Percentiles rank a stretch among this genome's conserved stretches.
Conservation (phyloP, 1,284 basidiomycete species). For the Fistulina hepatica region DNA sequence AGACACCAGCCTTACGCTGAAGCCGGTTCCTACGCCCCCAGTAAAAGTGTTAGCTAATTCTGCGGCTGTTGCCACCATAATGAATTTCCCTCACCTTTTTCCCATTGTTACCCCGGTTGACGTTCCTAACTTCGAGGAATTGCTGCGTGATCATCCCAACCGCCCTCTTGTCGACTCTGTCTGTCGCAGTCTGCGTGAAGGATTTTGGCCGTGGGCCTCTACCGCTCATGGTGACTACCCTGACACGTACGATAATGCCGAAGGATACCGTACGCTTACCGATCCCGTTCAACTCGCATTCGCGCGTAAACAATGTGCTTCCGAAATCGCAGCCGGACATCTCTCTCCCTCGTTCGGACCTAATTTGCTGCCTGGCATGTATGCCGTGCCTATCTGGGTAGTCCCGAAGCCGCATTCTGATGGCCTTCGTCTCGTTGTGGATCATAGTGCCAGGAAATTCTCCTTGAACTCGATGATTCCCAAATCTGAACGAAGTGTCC, state of each 20-base stretch:
- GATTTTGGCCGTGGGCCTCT: slow-evolving; percentile 24
- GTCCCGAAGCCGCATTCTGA: slow-evolving; percentile 25
- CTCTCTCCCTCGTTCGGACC: slow-evolving; percentile 24
- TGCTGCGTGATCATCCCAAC: slow-evolving; percentile 23
- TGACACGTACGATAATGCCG: slow-evolving; percentile 15
- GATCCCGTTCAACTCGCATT: slow-evolving; percentile 14
- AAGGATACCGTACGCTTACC: background rate
- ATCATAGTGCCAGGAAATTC: slow-evolving; percentile 24
- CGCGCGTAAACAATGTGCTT: slow-evolving; percentile 17
- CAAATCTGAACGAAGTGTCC: slow-evolving; percentile 11
- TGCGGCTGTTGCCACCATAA: slow-evolving; percentile 14
- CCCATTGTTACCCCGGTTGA: slow-evolving; percentile 25
- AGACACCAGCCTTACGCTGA: slow-evolving; percentile 15
- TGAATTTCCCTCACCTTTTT: slow-evolving; percentile 18
- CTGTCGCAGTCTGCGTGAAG: slow-evolving; percentile 15
- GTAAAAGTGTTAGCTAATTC: slow-evolving; percentile 13
- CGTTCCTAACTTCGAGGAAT: slow-evolving; percentile 18
- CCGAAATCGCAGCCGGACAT: slow-evolving; percentile 20
- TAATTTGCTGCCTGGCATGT: slow-evolving; percentile 30
- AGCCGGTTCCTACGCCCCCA: slow-evolving; percentile 12
- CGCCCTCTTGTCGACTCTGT: slow-evolving; percentile 21
- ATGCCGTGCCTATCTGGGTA: slow-evolving; percentile 23
- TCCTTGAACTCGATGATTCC: slow-evolving; percentile 25
- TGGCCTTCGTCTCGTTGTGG: slow-evolving; percentile 24
- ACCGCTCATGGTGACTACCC: background rate